Base-by-base conservation (phyloP, 2,329 filamentous ascomycete genomes). In the Rutstroemia sp. region DNA sequence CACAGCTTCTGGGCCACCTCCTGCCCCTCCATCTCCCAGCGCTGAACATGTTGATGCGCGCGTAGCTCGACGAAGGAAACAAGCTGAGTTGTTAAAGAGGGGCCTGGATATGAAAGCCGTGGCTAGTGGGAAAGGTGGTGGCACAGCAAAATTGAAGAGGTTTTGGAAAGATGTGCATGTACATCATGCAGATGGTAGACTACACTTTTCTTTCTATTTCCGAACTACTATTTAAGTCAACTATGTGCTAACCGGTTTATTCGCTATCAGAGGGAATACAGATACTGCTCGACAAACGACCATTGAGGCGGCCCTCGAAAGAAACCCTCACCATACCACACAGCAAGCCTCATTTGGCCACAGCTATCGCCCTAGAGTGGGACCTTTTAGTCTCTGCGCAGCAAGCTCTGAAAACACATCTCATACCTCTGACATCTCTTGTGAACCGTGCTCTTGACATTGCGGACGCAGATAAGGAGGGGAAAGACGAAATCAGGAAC, bases 341-440 rank as follows among this genome's bases (percentile, higher is more conserved):
- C 1, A 80, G 79, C 56, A 97, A 96, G 74, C 85, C 84, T 34
- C 81, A 90, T 66, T 86, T 97, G 41, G 92, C 92, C 23, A 79
- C 85, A 46, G 89, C 90, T 56, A 85, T 99, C 61, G 94, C 92
- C 3, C 75, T 95, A 46, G 94, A 99, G 76, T 99, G 94, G 94
- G 92, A 96, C 70, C 78, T 87, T 49, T 80, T 99, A 59, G 80
- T 85, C 23, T 88, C 88, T 14, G 84, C 88, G 2, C 86, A 92
- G 69, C 90, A 97, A 72, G 90, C 91, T 0, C 80, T 92, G 41
- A 89, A 87, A 70, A 83, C 88, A 58, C 90, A 97, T 73, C 82
- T 95, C 49, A 92, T 96, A 63, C 94, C 94, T 14, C 77, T 99
- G 61, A 97, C 92, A 2, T 91, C 90, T 49, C 81, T 96, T 16